Evolutionary conservation across 2,329 filamentous ascomycete species (phyloP).

Genomic region (Fusarium poae): DNA sequence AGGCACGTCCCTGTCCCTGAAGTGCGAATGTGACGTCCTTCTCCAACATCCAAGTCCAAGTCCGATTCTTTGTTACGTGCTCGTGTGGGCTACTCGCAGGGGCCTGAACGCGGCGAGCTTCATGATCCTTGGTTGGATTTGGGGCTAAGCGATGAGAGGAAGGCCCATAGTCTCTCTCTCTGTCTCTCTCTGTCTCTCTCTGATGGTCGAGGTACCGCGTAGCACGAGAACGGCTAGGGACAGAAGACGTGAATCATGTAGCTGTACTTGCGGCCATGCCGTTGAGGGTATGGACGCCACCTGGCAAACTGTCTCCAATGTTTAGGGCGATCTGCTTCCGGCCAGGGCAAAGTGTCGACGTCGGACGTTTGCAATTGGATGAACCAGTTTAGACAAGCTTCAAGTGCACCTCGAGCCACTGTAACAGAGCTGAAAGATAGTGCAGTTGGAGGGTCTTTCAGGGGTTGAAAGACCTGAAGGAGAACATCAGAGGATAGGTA

Average conservation of each 20-base stretch:
- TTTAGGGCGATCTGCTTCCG: slow-evolving; percentile 46
- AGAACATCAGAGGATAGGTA: slow-evolving; percentile 20
- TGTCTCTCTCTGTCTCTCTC: background rate
- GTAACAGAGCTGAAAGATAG: slow-evolving; percentile 41
- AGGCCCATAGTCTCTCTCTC: slow-evolving; percentile 22
- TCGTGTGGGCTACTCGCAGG: slow-evolving; percentile 44
- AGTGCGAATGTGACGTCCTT: slow-evolving; percentile 40
- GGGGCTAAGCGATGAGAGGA: slow-evolving; percentile 42
- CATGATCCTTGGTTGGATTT: slow-evolving; percentile 39
- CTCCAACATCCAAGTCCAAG: slow-evolving; percentile 37
- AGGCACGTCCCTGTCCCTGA: slow-evolving; percentile 28
- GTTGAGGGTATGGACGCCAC: slow-evolving; percentile 39
- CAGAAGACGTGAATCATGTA: slow-evolving; percentile 20
- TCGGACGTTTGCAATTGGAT: slow-evolving; percentile 42
- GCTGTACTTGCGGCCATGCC: slow-evolving; percentile 41
- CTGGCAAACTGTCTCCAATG: slow-evolving; percentile 37
- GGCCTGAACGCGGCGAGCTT: slow-evolving; percentile 41
- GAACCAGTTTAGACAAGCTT: slow-evolving; percentile 18
- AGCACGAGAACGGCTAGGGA: slow-evolving; percentile 34
- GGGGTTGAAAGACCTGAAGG: slow-evolving; percentile 25
- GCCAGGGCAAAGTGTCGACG: slow-evolving; percentile 43
- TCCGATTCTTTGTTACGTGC: slow-evolving; percentile 44
- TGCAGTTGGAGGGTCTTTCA: slow-evolving; percentile 32
- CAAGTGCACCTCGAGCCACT: slow-evolving; percentile 35
- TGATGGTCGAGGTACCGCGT: slow-evolving; percentile 34